Conservation (phyloP, 2,329 filamentous ascomycete genomes). For the Pestalotiopsis sp. region DNA sequence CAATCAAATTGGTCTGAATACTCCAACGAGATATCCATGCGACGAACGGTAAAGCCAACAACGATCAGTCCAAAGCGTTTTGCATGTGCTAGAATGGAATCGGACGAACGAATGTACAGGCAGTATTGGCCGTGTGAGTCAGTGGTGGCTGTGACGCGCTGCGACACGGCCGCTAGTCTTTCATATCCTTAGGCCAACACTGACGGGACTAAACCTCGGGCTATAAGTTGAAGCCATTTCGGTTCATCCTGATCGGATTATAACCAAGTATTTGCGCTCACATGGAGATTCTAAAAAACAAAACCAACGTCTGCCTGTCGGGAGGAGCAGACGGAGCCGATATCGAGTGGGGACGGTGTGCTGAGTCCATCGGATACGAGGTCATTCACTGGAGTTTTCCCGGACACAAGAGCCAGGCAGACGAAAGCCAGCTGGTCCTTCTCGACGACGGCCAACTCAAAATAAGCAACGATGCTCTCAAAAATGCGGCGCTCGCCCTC, state of each 20-base stretch:
- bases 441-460: background rate
- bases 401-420: background rate
- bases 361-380: background rate
- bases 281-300: background rate
- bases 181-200: background rate
- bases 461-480: background rate
- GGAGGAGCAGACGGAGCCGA: background rate
- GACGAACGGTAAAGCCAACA: no score
- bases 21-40: no score
- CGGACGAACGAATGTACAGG: no score
- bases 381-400: conserved; percentile 4
- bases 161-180: background rate
- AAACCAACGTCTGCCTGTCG: background rate
- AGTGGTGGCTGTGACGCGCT: background rate
- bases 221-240: background rate
- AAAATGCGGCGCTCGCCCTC: background rate
- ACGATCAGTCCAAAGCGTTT: no score
- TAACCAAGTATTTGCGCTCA: no score
- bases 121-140: background rate
- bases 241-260: background rate
- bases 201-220: background rate
- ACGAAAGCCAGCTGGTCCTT: background rate
- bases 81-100: no score
- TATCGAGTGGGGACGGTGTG: background rate
- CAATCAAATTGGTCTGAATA: no score